Base-by-base conservation (phyloP, 2,329 filamentous ascomycete genomes). In the Fusarium sp. region DNA sequence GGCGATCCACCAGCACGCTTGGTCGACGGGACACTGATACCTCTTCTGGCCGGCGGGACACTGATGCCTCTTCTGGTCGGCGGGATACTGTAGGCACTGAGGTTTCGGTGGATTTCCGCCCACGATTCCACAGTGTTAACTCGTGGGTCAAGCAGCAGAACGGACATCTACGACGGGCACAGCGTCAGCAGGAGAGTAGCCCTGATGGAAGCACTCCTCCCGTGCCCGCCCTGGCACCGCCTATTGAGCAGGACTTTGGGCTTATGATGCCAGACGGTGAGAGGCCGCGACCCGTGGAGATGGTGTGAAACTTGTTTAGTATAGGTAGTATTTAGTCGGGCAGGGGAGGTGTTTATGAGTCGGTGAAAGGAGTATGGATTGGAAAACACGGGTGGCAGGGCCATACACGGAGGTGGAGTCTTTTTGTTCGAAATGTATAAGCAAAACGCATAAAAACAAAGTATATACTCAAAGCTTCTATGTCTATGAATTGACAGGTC, bases 71-170 rank as follows among this genome's bases (percentile, higher is more conserved):
- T 56, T 22, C 12, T 33, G 74, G 44, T 82, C 69, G 74, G 36
- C 83, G 88, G 33, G 87, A 89, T 51, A 90, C 88, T 0, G 80
- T 87, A 3, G 89, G 86, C 73, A 90, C 88, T 0, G 82, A 85
- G 59, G 83, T 85, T 5, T 89, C 87, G 59, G 85, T 90, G 36
- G 89, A 91, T 69, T 79, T 81, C 51, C 86, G 88, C 6, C 84
- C 88, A 16, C 85, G 87, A 6, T 92, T 91, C 79, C 85, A 89
- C 38, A 87, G 84, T 8, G 84, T 92, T 64, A 86, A 84, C 64
- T 91, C 89, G 33, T 93, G 91, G 91, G 90, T 93, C 2, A 87
- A 87, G 72, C 90, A 92, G 77, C 91, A 92, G 79, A 87, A 87
- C 10, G 87, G 86, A 3, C 85, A 89, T 4, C 79, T 90, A 33